These are phyloP conservation scores for Phytopythium vexans DNA, from an alignment of 352 stramenopile genomes.

Conservation along the genomic window DNA sequence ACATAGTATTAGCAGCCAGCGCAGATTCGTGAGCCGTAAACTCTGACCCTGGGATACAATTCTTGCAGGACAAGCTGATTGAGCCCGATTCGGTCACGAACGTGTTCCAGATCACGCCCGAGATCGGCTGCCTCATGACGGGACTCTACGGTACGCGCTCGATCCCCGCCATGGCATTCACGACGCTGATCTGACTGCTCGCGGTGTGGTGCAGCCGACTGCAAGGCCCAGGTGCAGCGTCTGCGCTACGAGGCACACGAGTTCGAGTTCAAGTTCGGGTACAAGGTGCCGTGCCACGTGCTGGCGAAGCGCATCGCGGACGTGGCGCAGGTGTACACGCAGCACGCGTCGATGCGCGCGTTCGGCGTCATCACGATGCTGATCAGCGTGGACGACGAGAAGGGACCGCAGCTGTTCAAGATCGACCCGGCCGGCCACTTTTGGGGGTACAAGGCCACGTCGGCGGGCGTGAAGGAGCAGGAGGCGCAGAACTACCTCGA, in stretches of 20 bases:
- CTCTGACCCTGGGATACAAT: background rate
- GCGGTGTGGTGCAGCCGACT: slow-evolving; percentile 60
- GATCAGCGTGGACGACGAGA: slow-evolving; percentile 97
- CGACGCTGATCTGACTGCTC: too few relatives aligned
- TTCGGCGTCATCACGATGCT: slow-evolving; percentile 96
- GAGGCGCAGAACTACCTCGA: slow-evolving; percentile 99
- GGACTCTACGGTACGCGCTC: slow-evolving; percentile 74
- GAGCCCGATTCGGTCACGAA: slow-evolving; percentile 95
- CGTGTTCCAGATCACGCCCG: slow-evolving; percentile 95
- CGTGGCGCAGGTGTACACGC: slow-evolving; percentile 95
- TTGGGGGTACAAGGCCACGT: slow-evolving; percentile 93
- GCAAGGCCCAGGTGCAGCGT: slow-evolving; percentile 92
- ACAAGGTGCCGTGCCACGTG: slow-evolving; percentile 93
- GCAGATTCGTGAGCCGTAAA: too few relatives aligned
- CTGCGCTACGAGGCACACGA: slow-evolving; percentile 96
- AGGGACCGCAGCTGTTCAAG: slow-evolving; percentile 97
- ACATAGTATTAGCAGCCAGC: too few relatives aligned
- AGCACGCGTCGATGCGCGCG: slow-evolving; percentile 93
- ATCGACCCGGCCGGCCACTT: slow-evolving; percentile 98
- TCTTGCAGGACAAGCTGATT: slow-evolving; percentile 89
- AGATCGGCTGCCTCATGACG: slow-evolving; percentile 95
- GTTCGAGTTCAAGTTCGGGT: slow-evolving; percentile 97
- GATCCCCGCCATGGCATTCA: background rate
- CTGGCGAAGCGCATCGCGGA: slow-evolving; percentile 97
- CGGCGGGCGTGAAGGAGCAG: slow-evolving; percentile 96